Conservation (phyloP, 768 basidiomycete species). For the Ramaria rubella region DNA sequence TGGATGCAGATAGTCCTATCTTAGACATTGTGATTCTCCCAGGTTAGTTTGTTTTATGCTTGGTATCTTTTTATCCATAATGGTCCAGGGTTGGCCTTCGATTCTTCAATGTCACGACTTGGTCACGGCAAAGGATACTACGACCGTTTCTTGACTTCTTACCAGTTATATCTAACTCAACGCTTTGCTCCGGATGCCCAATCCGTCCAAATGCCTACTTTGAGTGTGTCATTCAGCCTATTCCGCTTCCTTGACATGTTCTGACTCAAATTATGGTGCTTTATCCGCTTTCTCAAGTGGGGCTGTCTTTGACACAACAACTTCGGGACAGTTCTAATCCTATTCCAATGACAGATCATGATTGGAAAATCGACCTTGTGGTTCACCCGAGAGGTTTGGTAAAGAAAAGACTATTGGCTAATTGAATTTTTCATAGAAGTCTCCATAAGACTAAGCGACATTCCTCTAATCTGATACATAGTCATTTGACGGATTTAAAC, state of each 20-base stretch:
- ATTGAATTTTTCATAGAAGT: background rate
- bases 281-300: slow-evolving; percentile 39
- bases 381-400: slow-evolving; percentile 22
- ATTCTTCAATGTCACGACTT: slow-evolving; percentile 57
- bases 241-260: slow-evolving; percentile 10
- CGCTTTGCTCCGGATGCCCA: slow-evolving; percentile 21
- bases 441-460: too few relatives aligned
- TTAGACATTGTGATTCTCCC: slow-evolving; percentile 65
- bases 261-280: background rate
- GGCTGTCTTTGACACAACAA: slow-evolving; percentile 57
- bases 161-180: slow-evolving; percentile 21
- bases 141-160: slow-evolving; percentile 61
- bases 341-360: slow-evolving; percentile 48
- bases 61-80: background rate
- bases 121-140: slow-evolving; percentile 85
- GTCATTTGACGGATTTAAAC: too few relatives aligned
- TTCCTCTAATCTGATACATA: too few relatives aligned
- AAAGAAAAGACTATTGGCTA: background rate
- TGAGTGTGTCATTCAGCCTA: slow-evolving; percentile 41
- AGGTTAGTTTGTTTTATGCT: slow-evolving; percentile 36
- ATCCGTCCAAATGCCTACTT: slow-evolving; percentile 42
- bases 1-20: slow-evolving; percentile 31
- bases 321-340: slow-evolving; percentile 38
- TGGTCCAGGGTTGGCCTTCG: slow-evolving; percentile 66
- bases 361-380: slow-evolving; percentile 61